phyloP scores from a whole-genome alignment of 139 green algal species.

The Protoeuglena noctilucae region DNA sequence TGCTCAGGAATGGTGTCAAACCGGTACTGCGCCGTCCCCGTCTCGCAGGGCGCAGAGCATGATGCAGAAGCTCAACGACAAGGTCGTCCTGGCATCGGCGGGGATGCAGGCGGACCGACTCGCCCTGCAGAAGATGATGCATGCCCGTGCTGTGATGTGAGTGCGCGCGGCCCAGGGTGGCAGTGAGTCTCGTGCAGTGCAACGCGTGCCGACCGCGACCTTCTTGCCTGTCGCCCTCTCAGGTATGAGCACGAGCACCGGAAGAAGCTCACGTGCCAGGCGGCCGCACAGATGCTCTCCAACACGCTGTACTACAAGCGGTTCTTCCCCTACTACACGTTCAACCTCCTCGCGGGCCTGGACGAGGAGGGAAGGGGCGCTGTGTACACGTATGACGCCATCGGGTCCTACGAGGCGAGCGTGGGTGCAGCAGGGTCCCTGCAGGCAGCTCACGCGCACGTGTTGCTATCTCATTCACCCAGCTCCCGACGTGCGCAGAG shows the following conservation, averaged over 20 bases:
- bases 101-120: constrained; percentile 80
- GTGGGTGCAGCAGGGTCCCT: too few relatives aligned
- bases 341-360: constrained; percentile 85
- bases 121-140: constrained; percentile 82
- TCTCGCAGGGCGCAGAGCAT: not conserved
- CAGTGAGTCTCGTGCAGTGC: not conserved
- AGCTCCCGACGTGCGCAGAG: too few relatives aligned
- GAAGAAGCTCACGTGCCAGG: constrained; percentile 68
- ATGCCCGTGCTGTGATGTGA: constrained; percentile 15
- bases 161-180: too few relatives aligned
- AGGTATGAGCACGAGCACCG: constrained; percentile 49
- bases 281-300: constrained; percentile 82
- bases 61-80: not conserved
- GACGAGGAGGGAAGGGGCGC: constrained; percentile 77
- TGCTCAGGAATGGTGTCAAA: too few relatives aligned
- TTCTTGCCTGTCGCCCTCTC: too few relatives aligned
- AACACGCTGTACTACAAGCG: constrained; percentile 95
- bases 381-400: constrained; percentile 95
- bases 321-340: constrained; percentile 99
- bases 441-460: too few relatives aligned
- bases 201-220: constrained; percentile 5
- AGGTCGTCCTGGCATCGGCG: constrained; percentile 60
- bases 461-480: too few relatives aligned
- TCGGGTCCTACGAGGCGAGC: constrained; percentile 89
- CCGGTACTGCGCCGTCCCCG: too few relatives aligned